Conservation (phyloP, 768 basidiomycete genomes). For the Leccinum variicolor region DNA sequence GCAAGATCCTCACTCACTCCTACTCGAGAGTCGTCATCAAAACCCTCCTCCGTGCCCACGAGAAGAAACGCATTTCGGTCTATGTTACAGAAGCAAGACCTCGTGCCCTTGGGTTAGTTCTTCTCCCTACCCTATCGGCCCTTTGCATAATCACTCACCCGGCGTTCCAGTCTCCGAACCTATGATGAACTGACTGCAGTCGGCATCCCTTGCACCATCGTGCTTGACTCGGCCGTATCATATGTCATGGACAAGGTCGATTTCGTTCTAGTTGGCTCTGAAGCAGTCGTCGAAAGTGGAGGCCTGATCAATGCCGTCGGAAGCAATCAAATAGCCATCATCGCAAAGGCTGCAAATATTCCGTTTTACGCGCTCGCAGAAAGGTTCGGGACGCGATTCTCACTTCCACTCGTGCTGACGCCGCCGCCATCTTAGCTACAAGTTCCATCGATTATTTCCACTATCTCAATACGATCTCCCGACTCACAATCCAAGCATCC, state of each 20-base stretch:
- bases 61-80: slow-evolving; percentile 91
- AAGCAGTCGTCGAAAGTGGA: slow-evolving; percentile 97
- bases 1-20: slow-evolving; percentile 92
- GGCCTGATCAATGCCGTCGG: slow-evolving; percentile 91
- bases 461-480: slow-evolving; percentile 88
- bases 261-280: slow-evolving; percentile 93
- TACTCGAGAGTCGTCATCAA: slow-evolving; percentile 96
- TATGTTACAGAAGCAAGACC: slow-evolving; percentile 97
- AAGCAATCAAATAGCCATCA: slow-evolving; percentile 94
- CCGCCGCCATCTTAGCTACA: slow-evolving; percentile 57
- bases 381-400: slow-evolving; percentile 48
- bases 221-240: slow-evolving; percentile 94
- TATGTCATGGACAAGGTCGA: slow-evolving; percentile 97
- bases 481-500: slow-evolving; percentile 70
- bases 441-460: slow-evolving; percentile 95
- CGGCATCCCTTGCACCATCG: slow-evolving; percentile 93
- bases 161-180: slow-evolving; percentile 72
- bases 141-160: slow-evolving; percentile 4
- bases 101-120: slow-evolving; percentile 75
- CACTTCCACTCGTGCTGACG: slow-evolving; percentile 18
- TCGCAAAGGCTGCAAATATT: slow-evolving; percentile 91
- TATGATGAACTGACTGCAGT: slow-evolving; percentile 79
- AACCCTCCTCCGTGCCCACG: slow-evolving; percentile 85
- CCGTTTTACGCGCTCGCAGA: slow-evolving; percentile 96
- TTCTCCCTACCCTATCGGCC: slow-evolving; percentile 1